phyloP scores from a whole-genome alignment of 2,329 filamentous ascomycete species.

The Huntiella decipiens region DNA sequence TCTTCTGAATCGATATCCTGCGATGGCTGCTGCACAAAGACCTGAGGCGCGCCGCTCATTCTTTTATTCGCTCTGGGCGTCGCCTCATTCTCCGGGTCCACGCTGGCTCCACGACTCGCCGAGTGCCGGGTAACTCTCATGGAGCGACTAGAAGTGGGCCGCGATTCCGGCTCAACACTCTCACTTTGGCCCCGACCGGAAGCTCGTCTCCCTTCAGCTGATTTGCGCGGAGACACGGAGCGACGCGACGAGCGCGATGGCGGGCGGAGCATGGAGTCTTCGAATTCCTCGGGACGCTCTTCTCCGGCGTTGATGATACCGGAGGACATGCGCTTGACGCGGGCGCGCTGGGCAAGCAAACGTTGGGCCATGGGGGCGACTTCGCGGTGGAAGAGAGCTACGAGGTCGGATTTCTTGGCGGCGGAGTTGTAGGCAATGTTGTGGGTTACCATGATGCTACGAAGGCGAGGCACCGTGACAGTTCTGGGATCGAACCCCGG shows the following conservation, averaged over 20 bases:
- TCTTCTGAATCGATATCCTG: constrained; percentile 1
- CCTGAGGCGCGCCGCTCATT: constrained; percentile 8
- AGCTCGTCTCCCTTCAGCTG: constrained; percentile 13
- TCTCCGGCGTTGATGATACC: constrained; percentile 52
- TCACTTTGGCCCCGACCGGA: constrained; percentile 31
- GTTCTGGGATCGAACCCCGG: constrained; percentile 67
- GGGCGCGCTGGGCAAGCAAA: constrained; percentile 54
- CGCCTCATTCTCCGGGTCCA: constrained; percentile 30
- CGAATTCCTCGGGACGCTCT: constrained; percentile 41
- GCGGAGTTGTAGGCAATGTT: constrained; percentile 69
- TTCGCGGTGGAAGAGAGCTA: constrained; percentile 65
- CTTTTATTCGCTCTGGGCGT: constrained; percentile 7
- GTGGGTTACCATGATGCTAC: constrained; percentile 80
- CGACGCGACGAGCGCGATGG: constrained; percentile 26
- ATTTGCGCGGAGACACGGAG: constrained; percentile 35
- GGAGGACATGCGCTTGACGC: constrained; percentile 67
- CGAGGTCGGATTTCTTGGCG: constrained; percentile 77
- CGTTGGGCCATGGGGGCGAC: constrained; percentile 61
- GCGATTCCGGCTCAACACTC: constrained; percentile 6
- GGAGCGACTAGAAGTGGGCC: constrained; percentile 4
- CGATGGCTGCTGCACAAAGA: constrained; percentile 7
- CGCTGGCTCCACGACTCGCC: constrained; percentile 16
- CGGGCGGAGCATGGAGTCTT: constrained; percentile 32
- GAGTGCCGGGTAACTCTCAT: constrained; percentile 5
- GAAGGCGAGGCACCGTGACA: constrained; percentile 72